Evolutionary conservation across 2,329 filamentous ascomycete species (phyloP), one percentile per base, ranked within the genome.

Genomic region (Neophaeococcomyces mojaviensis): DNA sequence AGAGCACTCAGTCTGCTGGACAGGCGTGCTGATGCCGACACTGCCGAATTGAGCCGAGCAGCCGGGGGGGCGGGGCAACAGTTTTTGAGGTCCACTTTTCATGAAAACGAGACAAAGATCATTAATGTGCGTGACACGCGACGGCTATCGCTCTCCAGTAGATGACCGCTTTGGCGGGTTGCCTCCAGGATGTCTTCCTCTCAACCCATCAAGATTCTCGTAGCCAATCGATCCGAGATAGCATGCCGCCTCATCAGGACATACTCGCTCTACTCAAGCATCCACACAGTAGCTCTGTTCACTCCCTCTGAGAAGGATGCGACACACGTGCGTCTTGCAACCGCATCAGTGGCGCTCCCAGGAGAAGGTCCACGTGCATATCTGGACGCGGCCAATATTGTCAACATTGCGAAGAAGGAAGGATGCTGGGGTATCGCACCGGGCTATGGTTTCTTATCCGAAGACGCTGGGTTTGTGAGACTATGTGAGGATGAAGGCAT

Each of bases 381-480:
- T 40, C 53, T 64, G n/a, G 55, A 65, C 39, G 54, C 60, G 16
- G 49, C 59, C 2, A 47, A 57, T 3, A 53, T 66, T 3, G 49
- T 64, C 6, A 47, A 54, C 8, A 53, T 56, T 12, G 63, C 61
- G 2, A 26, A 49, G 18, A 48, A 50, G 16, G 48, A 39, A 1
- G 45, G 50, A 2, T 59, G 55, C 1, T 53, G 65, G 18, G 60
- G 62, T 2, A 50, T 65, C 4, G 56, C 59, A 40, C 63, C 64
- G 1, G 63, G 64, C 7, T 66, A 65, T 51, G 63, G 64, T 26
- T 65, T 58, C 44, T 52, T 66, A 10, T 58, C 56, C 24, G 64
- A 67, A 43, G 64, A 65, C 43, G 54, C 59, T 10, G 49, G 55
- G 0, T 65, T 65, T 28, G 62, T 61, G 3, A 41, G 52, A n/a